These are phyloP conservation scores for Penicillium corylophilum DNA, from an alignment of 2,329 filamentous ascomycete species.

Conservation along the genomic window DNA sequence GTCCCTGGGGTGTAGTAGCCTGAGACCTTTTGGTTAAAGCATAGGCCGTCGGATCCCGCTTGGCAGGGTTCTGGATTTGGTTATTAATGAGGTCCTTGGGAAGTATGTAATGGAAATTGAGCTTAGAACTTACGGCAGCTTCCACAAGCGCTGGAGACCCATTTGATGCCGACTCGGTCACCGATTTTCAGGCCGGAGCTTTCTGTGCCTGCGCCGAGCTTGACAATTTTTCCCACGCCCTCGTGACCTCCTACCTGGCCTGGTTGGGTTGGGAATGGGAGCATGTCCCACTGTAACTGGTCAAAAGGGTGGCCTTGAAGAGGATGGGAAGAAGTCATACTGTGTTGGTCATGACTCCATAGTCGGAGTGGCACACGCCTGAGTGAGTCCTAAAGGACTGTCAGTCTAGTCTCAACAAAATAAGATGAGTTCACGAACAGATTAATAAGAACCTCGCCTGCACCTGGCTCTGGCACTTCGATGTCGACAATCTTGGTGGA, in stretches of 20 bases:
- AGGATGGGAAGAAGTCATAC: slow-evolving; percentile 20
- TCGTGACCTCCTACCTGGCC: slow-evolving; percentile 70
- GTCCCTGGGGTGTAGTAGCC: slow-evolving; percentile 70
- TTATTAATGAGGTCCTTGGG: slow-evolving; percentile 2
- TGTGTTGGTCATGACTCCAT: slow-evolving; percentile 55
- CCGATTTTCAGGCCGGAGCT: slow-evolving; percentile 60
- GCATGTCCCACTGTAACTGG: slow-evolving; percentile 50
- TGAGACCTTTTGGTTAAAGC: slow-evolving; percentile 58
- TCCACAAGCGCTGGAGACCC: slow-evolving; percentile 60
- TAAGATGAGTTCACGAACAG: slow-evolving; percentile 44
- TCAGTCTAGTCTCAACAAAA: slow-evolving; percentile 3
- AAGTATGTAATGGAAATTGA: too few species aligned
- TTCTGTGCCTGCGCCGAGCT: slow-evolving; percentile 62
- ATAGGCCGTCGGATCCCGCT: slow-evolving; percentile 55
- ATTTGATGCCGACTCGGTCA: slow-evolving; percentile 70
- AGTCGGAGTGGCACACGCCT: slow-evolving; percentile 65
- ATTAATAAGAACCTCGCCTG: slow-evolving; percentile 63
- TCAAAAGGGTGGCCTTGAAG: slow-evolving; percentile 1
- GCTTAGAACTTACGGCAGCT: slow-evolving; percentile 44
- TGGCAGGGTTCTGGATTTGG: slow-evolving; percentile 47
- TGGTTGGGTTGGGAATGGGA: slow-evolving; percentile 59
- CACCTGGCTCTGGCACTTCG: slow-evolving; percentile 63
- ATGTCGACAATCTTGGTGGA: slow-evolving; percentile 64
- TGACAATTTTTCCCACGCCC: slow-evolving; percentile 64
- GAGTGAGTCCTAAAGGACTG: slow-evolving; percentile 54